phyloP scores from a whole-genome alignment of 2,329 filamentous ascomycete species.

The Diaporthe vexans region DNA sequence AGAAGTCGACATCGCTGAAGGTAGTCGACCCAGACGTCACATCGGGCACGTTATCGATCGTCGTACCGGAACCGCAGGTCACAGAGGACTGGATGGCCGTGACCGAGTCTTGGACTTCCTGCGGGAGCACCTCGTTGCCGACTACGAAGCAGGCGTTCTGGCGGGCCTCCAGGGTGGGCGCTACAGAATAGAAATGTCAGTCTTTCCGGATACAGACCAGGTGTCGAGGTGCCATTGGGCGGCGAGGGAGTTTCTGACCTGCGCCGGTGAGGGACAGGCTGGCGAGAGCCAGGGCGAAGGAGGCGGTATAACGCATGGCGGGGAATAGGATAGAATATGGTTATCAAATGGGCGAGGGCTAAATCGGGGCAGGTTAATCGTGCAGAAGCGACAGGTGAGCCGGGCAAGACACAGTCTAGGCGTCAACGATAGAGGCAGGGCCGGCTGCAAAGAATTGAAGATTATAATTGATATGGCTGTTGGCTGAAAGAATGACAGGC shows the following conservation, averaged over 20 bases:
- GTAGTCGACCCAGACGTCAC: slow-evolving; percentile 64
- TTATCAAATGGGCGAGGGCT: background rate
- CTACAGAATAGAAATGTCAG: slow-evolving; percentile 11
- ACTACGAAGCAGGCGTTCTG: slow-evolving; percentile 67
- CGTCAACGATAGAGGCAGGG: slow-evolving; percentile 1
- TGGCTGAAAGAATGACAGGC: slow-evolving; percentile 30
- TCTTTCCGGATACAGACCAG: background rate
- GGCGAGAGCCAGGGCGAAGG: slow-evolving; percentile 34
- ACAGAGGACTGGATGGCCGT: slow-evolving; percentile 57
- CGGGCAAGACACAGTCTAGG: background rate
- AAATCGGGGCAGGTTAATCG: background rate
- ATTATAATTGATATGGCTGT: slow-evolving; percentile 14
- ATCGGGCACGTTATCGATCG: slow-evolving; percentile 68
- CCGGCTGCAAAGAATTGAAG: slow-evolving; percentile 3
- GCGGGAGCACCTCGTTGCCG: slow-evolving; percentile 64
- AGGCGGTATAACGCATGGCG: slow-evolving; percentile 34
- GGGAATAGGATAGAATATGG: background rate
- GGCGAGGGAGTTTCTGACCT: slow-evolving; percentile 1
- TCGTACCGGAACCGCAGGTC: slow-evolving; percentile 64
- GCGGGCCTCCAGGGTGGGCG: slow-evolving; percentile 44
- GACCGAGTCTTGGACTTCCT: slow-evolving; percentile 61
- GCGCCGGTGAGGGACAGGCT: slow-evolving; percentile 22
- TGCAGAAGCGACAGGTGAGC: slow-evolving; percentile 23
- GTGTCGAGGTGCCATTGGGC: background rate
- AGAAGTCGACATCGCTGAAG: slow-evolving; percentile 71